These are phyloP conservation scores for Chrysochromulina tobinii DNA, from an alignment of 78 protist species.

Conservation along the genomic window DNA sequence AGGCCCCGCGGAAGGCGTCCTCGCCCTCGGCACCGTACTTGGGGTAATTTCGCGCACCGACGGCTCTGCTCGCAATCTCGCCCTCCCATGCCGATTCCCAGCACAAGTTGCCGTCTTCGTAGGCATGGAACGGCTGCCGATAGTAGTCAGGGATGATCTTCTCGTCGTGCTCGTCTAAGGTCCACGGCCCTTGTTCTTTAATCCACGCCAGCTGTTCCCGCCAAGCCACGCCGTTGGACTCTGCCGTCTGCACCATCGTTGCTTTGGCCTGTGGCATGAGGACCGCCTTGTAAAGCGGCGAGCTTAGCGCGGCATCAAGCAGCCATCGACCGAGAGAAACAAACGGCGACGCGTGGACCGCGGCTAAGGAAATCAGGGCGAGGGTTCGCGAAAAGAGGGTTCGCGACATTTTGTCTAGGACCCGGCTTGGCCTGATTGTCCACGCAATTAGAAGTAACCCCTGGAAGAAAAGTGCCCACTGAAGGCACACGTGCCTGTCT, in stretches of 20 bases:
- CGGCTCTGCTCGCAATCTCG: background rate
- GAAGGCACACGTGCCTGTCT: no score
- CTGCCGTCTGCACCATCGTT: conserved; percentile 5
- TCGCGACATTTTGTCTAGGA: no score
- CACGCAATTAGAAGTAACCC: no score
- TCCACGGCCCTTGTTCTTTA: background rate
- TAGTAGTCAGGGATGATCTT: background rate
- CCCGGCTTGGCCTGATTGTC: no score
- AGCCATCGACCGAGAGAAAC: background rate
- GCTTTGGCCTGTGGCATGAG: background rate
- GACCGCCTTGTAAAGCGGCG: background rate
- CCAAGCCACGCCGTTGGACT: conserved; percentile 2
- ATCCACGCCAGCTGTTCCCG: background rate
- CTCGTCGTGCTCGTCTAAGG: no score
- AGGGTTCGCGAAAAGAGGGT: no score
- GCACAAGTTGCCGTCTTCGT: conserved; percentile 17
- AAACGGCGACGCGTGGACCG: no score
- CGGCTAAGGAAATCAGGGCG: no score
- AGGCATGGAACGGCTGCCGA: background rate
- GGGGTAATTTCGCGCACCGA: conserved; percentile 19
- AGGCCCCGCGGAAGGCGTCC: conserved; percentile 13
- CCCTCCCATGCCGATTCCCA: background rate
- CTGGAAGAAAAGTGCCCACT: no score
- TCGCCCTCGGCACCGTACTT: background rate
- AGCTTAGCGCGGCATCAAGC: background rate